phyloP scores from a whole-genome alignment of 768 basidiomycete species.

The Suillus weaverae region DNA sequence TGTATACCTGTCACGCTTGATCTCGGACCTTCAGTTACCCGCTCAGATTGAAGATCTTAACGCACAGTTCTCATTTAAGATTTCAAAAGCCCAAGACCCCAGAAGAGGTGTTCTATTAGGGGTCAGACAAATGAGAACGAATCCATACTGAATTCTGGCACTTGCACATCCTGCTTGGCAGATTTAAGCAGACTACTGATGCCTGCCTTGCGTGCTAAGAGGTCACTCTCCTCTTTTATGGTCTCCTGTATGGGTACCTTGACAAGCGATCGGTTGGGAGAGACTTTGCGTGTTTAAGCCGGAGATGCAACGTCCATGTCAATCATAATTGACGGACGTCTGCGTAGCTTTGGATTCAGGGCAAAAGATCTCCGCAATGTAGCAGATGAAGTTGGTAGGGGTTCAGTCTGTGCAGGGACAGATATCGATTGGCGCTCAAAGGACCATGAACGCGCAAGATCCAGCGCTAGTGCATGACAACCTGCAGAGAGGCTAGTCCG shows the following conservation, averaged over 20 bases:
- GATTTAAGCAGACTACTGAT: slow-evolving; percentile 85
- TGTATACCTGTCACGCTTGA: neutral
- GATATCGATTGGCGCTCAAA: slow-evolving; percentile 74
- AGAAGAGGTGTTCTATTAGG: neutral
- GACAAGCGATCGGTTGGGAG: slow-evolving; percentile 39
- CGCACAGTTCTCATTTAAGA: neutral
- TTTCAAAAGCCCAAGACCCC: neutral
- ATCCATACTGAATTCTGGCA: slow-evolving; percentile 87
- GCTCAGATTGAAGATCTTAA: neutral
- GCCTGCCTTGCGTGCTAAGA: slow-evolving; percentile 66
- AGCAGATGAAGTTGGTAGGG: slow-evolving; percentile 43
- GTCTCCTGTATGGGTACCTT: slow-evolving; percentile 28
- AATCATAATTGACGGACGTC: slow-evolving; percentile 77
- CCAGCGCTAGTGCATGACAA: slow-evolving; percentile 88
- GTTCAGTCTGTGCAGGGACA: slow-evolving; percentile 15
- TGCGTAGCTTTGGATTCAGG: slow-evolving; percentile 53
- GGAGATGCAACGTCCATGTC: slow-evolving; percentile 80
- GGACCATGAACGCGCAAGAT: slow-evolving; percentile 88
- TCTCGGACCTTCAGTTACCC: neutral
- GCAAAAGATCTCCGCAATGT: slow-evolving; percentile 47
- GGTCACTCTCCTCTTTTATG: slow-evolving; percentile 54
- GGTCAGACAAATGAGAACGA: slow-evolving; percentile 72
- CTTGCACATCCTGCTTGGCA: slow-evolving; percentile 84
- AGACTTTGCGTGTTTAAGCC: slow-evolving; percentile 55
- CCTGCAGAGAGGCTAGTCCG: slow-evolving; percentile 46